Base-by-base conservation (phyloP, 768 basidiomycete species). In the Tulasnella sp. region DNA sequence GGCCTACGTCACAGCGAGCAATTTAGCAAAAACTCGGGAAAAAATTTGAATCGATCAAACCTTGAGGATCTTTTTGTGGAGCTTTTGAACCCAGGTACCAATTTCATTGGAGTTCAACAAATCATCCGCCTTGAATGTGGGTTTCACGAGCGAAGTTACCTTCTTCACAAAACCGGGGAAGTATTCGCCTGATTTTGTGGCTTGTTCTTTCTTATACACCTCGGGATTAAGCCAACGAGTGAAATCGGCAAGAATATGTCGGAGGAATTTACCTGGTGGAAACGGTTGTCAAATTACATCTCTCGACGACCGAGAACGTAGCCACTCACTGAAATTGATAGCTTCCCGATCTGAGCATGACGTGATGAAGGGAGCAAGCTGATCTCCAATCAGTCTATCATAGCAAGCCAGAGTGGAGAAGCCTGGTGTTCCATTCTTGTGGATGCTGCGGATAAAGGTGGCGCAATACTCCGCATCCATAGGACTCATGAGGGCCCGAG, bases 301-400 rank as follows among this genome's bases (percentile, higher is more conserved):
- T 35, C 35, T 22, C 2, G 29, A 29, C 29, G 14, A 39, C 39
- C 35, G n/a, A 47, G 22, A 44, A n/a, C 29, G 19, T 7, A 1
- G 29, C 37, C 44, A 79, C 83, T 37, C 77, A 92, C 95, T 95
- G 77, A 94, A 95, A 80, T 98, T 98, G 67, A 90, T 87, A 14
- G 94, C 95, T 80, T 99, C 95, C 76, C 93, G 93, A 81, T 96
- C 96, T 75, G 95, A 97, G 77, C 94, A 95, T 0, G 93, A 91
- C 79, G 95, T 97, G 29, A 98, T 83, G 12, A 95, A 85, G 6
- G 89, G 88, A 67, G 91, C 89, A 67, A 97, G 84, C 75, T 92
- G 89, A 52, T 94, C 91, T 8, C 89, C 88, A 29, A 98, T 88
- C 40, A 91, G 94, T 81, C 87, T 90, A 80, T 95, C 89, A 77